These are phyloP conservation scores for Afroboletus lepidellus DNA, from an alignment of 1,284 basidiomycete genomes.

Conservation along the genomic window DNA sequence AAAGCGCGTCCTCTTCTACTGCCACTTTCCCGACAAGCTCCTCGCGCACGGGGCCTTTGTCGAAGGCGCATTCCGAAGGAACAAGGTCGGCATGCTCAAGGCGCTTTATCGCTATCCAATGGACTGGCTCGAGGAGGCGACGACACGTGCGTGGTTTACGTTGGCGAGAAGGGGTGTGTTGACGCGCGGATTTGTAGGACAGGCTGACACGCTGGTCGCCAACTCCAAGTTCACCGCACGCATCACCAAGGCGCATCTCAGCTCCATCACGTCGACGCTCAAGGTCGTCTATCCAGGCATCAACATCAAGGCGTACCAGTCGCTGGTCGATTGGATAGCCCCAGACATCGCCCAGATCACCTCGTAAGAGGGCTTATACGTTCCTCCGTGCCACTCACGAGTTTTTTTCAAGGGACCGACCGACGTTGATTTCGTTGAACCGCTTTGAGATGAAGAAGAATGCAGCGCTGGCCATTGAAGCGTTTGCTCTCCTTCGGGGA, in stretches of 20 bases:
- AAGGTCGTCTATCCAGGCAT: conserved; percentile 92
- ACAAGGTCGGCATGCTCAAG: conserved; percentile 56
- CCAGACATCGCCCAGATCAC: conserved; percentile 54
- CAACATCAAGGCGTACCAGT: conserved; percentile 70
- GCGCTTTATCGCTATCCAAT: conserved; percentile 83
- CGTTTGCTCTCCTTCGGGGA: conserved; percentile 61
- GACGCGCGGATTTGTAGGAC: conserved; percentile 45
- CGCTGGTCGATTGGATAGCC: conserved; percentile 41
- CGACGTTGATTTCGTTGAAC: conserved; percentile 87
- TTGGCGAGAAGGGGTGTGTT: background rate
- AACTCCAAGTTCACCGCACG: conserved; percentile 90
- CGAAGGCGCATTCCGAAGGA: conserved; percentile 45
- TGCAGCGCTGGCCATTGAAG: conserved; percentile 72
- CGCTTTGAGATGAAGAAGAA: conserved; percentile 98
- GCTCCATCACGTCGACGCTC: conserved; percentile 67
- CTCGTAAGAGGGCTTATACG: conserved; percentile 55
- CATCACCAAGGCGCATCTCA: conserved; percentile 78
- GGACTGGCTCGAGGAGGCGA: conserved; percentile 87
- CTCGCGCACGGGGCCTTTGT: conserved; percentile 78
- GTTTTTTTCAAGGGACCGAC: conserved; percentile 55
- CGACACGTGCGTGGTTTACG: conserved; percentile 67
- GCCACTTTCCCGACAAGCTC: conserved; percentile 95
- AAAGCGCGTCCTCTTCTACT: conserved; percentile 92
- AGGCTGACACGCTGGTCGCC: conserved; percentile 87
- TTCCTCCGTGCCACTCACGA: conserved; percentile 1